Conservation (phyloP, 2,329 filamentous ascomycete genomes). For the Sclerotinia trifoliorum region DNA sequence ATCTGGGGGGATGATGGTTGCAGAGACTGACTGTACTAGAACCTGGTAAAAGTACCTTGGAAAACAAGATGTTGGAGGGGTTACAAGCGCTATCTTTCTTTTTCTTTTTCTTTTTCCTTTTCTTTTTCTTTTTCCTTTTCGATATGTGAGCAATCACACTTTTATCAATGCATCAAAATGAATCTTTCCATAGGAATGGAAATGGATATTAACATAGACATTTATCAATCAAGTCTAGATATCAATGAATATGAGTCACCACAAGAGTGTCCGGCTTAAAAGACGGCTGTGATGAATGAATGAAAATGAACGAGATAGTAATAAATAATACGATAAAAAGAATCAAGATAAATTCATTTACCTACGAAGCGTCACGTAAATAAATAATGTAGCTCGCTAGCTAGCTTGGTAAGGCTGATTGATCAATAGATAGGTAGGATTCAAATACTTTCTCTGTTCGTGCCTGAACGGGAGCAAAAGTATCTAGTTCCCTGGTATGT, state of each 20-base stretch:
- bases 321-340: not conserved
- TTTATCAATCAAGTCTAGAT: too few relatives aligned
- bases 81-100: not conserved
- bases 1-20: constrained; percentile 12
- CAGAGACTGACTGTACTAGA: not conserved
- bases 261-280: too few relatives aligned
- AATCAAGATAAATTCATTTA: not conserved
- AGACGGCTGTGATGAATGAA: not conserved
- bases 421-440: not conserved
- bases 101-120: not conserved
- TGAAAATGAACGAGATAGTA: too few relatives aligned
- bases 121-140: not conserved
- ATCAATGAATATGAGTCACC: too few relatives aligned
- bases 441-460: not conserved
- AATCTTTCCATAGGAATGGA: too few relatives aligned
- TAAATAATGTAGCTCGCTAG: not conserved
- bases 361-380: not conserved
- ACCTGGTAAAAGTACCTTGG: not conserved
- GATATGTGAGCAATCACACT: too few relatives aligned
- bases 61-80: constrained; percentile 4
- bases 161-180: too few relatives aligned
- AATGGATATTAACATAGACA: too few relatives aligned
- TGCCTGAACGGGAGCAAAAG: not conserved
- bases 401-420: not conserved
- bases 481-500: not conserved